Percentiles rank a stretch among this genome's conserved stretches.
These are phyloP conservation scores for Fusarium sp. DNA, from an alignment of 2,329 filamentous ascomycete species.

Conservation along the genomic window DNA sequence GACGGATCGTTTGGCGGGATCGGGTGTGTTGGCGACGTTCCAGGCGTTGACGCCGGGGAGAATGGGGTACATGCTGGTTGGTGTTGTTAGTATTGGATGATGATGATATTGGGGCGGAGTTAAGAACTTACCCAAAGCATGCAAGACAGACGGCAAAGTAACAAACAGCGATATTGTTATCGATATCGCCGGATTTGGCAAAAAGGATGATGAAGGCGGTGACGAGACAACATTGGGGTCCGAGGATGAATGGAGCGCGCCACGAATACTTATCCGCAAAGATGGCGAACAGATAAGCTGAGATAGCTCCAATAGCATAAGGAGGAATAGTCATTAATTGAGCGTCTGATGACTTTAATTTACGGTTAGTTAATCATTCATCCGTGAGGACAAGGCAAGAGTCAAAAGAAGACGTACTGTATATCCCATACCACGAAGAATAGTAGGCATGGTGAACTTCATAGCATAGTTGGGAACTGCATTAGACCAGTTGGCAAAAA, in stretches of 20 bases:
- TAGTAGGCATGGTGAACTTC: conserved; percentile 52
- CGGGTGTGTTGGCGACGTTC: conserved; percentile 54
- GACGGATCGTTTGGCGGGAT: conserved; percentile 54
- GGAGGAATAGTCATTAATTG: conserved; percentile 43
- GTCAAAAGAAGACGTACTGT: no score
- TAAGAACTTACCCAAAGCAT: conserved; percentile 6
- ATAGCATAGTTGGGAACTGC: conserved; percentile 50
- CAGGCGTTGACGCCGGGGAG: conserved; percentile 55
- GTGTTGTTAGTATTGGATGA: neutral
- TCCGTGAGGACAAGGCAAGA: no score
- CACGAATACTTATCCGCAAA: conserved; percentile 20
- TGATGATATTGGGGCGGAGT: rapidly evolving
- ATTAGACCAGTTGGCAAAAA: conserved; percentile 57
- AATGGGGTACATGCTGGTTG: conserved; percentile 51
- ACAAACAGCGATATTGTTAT: conserved; percentile 11
- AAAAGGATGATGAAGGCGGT: conserved; percentile 14
- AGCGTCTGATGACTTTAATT: conserved; percentile 43
- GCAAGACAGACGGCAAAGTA: conserved; percentile 19
- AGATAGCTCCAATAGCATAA: conserved; percentile 17
- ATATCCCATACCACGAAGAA: conserved; percentile 56
- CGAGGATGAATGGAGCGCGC: conserved; percentile 14
- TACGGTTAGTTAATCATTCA: no score
- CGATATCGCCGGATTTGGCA: conserved; percentile 4
- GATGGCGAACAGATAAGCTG: conserved; percentile 13
- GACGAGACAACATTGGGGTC: conserved; percentile 16